Evolutionary conservation across 108 stramenopile species (phyloP).

Genomic region (Epithemia pelagica): DNA sequence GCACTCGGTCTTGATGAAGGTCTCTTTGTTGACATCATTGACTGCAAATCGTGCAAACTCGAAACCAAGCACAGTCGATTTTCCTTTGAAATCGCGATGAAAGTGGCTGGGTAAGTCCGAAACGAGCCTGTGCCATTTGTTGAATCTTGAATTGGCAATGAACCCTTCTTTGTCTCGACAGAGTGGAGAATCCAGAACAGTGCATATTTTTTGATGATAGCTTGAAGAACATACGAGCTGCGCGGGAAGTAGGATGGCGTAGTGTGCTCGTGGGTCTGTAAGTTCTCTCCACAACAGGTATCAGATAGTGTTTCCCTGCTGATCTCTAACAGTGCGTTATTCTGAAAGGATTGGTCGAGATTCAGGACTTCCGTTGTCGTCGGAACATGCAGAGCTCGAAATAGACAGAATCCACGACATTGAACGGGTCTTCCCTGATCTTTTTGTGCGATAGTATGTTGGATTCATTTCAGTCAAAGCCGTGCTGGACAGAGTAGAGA

Average conservation of each 20-base stretch:
- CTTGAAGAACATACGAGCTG: slow-evolving; percentile 40
- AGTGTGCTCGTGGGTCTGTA: slow-evolving; percentile 53
- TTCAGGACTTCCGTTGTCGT: slow-evolving; percentile 28
- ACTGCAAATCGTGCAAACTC: slow-evolving; percentile 41
- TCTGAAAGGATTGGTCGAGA: slow-evolving; percentile 44
- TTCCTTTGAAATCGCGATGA: slow-evolving; percentile 56
- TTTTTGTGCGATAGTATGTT: slow-evolving; percentile 39
- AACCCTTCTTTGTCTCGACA: too few species aligned
- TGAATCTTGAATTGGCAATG: background rate
- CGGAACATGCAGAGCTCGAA: slow-evolving; percentile 50
- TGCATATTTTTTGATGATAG: slow-evolving; percentile 63
- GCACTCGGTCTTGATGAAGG: slow-evolving; percentile 56
- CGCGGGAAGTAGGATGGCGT: slow-evolving; percentile 48
- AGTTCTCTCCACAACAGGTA: too few species aligned
- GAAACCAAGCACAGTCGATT: slow-evolving; percentile 51
- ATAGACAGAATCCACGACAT: slow-evolving; percentile 52
- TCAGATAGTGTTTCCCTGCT: too few species aligned
- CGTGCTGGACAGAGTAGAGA: too few species aligned
- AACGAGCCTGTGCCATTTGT: too few species aligned
- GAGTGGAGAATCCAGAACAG: slow-evolving; percentile 30
- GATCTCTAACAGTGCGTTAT: too few species aligned
- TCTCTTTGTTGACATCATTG: slow-evolving; percentile 33
- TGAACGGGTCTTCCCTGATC: slow-evolving; percentile 35
- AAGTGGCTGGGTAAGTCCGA: slow-evolving; percentile 35
- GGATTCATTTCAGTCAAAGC: too few species aligned